Evolutionary conservation across 179 eudicot genomes (phyloP).

Genomic region (Patellifolia procumbens): DNA sequence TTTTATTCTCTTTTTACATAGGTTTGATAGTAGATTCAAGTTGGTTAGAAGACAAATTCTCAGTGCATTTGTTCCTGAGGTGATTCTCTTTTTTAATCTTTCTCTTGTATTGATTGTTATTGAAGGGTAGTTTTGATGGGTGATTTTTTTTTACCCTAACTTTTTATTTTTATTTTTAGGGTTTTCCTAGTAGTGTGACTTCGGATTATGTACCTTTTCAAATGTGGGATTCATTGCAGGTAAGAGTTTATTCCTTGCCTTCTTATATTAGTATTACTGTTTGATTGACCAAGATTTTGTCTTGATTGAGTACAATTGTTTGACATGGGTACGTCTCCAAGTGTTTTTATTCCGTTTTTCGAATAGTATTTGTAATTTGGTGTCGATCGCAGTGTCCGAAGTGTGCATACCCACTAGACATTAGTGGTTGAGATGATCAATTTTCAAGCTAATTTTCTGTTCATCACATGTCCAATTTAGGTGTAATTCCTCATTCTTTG

Average conservation of each 20-base stretch:
- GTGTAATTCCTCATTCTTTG: background rate
- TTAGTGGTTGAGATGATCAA: background rate
- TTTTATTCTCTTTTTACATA: conserved; percentile 8
- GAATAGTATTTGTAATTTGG: background rate
- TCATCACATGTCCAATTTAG: too few relatives aligned
- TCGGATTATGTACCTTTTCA: conserved; percentile 93
- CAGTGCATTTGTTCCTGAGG: conserved; percentile 94
- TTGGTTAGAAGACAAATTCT: conserved; percentile 49
- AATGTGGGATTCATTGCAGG: conserved; percentile 96
- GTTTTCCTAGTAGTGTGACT: conserved; percentile 92
- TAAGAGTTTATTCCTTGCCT: conserved; percentile 12
- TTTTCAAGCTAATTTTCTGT: background rate
- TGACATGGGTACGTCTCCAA: background rate
- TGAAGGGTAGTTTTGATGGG: conserved; percentile 11
- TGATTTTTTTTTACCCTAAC: conserved; percentile 12
- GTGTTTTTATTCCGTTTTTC: background rate
- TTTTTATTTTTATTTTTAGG: conserved; percentile 53
- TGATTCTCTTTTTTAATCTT: background rate
- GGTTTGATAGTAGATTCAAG: conserved; percentile 52
- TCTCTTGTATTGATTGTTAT: background rate
- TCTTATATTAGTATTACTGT: background rate
- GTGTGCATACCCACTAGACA: background rate
- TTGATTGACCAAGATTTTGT: background rate
- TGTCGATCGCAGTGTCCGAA: background rate
- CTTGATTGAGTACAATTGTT: background rate